Percentiles rank a stretch among this genome's conserved stretches.
Conservation (phyloP, 192 early-diverging fungal genomes). For the Coemansia sp. region DNA sequence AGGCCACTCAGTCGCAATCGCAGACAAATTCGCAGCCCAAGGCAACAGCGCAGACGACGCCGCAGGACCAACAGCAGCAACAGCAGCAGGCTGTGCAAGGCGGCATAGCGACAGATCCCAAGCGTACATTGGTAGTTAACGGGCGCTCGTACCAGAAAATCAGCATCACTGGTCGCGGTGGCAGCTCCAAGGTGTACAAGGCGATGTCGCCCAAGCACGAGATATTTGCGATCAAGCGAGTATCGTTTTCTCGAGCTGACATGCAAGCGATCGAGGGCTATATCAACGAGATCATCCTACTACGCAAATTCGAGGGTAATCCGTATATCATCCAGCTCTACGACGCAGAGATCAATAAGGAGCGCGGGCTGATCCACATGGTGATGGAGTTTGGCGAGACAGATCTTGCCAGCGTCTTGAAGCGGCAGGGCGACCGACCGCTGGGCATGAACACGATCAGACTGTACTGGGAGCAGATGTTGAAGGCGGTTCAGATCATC, state of each 20-base stretch:
- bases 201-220: conserved; percentile 67
- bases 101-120: conserved; percentile 32
- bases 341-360: conserved; percentile 72
- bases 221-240: conserved; percentile 83
- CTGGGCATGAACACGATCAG: conserved; percentile 76
- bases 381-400: conserved; percentile 93
- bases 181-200: conserved; percentile 89
- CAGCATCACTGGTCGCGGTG: conserved; percentile 77
- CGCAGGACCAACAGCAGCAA: conserved; percentile 16
- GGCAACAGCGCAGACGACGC: not conserved
- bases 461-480: conserved; percentile 92
- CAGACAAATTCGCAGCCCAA: conserved; percentile 14
- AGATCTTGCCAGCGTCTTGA: conserved; percentile 72
- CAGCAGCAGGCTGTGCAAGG: conserved; percentile 10
- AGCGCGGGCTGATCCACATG: conserved; percentile 67
- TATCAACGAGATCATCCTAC: conserved; percentile 81
- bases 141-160: conserved; percentile 55
- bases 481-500: conserved; percentile 84
- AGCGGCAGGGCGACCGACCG: conserved; percentile 53
- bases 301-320: conserved; percentile 66
- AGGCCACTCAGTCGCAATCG: conserved; percentile 10
- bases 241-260: conserved; percentile 73
- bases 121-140: conserved; percentile 52
- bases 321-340: conserved; percentile 79
- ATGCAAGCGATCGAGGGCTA: conserved; percentile 69